phyloP scores from a whole-genome alignment of 2,329 filamentous ascomycete genomes.

The Aspergillus ruber region DNA sequence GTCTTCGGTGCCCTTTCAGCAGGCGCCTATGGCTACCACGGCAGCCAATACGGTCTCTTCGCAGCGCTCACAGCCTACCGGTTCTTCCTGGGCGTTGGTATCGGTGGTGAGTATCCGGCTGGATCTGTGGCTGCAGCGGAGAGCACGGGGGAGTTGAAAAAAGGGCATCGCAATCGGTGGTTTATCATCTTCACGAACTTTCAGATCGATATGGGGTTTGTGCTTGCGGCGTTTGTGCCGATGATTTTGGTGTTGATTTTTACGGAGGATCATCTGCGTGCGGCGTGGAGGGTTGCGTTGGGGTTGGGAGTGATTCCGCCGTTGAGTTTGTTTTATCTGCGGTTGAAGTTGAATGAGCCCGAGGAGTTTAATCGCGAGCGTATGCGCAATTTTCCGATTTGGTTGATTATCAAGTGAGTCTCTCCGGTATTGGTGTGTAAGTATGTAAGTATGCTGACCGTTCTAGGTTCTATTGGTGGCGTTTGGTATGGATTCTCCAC shows the following conservation, averaged over 20 bases:
- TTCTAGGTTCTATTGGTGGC: conserved; percentile 64
- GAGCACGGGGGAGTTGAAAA: conserved; percentile 72
- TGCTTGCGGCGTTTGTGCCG: conserved; percentile 71
- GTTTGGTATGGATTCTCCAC: conserved; percentile 44
- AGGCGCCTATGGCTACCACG: conserved; percentile 68
- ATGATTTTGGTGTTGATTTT: conserved; percentile 57
- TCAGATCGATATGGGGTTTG: conserved; percentile 80
- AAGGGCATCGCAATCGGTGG: conserved; percentile 78
- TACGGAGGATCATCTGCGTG: conserved; percentile 58
- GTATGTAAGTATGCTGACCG: conserved; percentile 39
- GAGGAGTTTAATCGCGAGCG: conserved; percentile 68
- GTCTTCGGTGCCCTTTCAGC: conserved; percentile 75
- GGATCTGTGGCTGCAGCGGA: conserved; percentile 81
- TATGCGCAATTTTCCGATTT: conserved; percentile 56
- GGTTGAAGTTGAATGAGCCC: conserved; percentile 68
- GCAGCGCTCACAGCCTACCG: conserved; percentile 74
- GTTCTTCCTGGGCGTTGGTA: conserved; percentile 76
- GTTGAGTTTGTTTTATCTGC: conserved; percentile 62
- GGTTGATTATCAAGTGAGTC: conserved; percentile 43
- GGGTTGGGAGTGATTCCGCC: conserved; percentile 76
- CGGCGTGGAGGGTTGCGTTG: conserved; percentile 75
- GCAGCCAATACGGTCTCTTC: conserved; percentile 64
- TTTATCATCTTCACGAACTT: conserved; percentile 87
- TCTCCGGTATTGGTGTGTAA: background rate
- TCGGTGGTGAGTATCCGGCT: conserved; percentile 53